Conservation (phyloP, 2,329 filamentous ascomycete genomes). For the Paecilomyces fulvus region DNA sequence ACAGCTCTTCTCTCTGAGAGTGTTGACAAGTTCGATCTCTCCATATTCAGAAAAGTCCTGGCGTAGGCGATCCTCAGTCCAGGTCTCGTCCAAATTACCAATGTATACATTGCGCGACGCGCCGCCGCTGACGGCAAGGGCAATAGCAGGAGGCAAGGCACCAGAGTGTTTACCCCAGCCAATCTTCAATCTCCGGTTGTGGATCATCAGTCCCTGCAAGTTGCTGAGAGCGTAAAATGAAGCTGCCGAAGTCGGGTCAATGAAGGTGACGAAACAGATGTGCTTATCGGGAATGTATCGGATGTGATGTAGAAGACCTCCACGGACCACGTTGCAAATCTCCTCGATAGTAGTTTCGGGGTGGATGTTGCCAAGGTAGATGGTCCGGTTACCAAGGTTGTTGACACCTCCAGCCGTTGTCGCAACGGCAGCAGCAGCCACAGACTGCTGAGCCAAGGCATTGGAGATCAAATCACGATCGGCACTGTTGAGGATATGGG, state of each 20-base stretch:
- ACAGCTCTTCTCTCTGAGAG: constrained; percentile 95
- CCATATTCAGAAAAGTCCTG: constrained; percentile 97
- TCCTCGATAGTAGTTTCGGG: constrained; percentile 98
- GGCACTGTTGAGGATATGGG: constrained; percentile 89
- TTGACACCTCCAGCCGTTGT: constrained; percentile 95
- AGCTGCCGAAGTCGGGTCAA: constrained; percentile 93
- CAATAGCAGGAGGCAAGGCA: constrained; percentile 88
- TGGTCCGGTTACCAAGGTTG: constrained; percentile 94
- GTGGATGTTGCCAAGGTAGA: constrained; percentile 97
- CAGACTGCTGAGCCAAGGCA: constrained; percentile 92
- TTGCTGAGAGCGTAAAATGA: constrained; percentile 98
- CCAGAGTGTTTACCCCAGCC: constrained; percentile 99
- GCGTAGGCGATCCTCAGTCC: constrained; percentile 89
- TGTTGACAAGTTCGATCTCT: constrained; percentile 96
- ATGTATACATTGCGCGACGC: constrained; percentile 98
- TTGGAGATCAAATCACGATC: constrained; percentile 96
- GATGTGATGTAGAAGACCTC: constrained; percentile 92
- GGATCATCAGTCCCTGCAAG: constrained; percentile 96
- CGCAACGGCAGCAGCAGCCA: constrained; percentile 90
- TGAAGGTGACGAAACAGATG: constrained; percentile 99
- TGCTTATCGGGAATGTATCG: constrained; percentile 99
- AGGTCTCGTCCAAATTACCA: constrained; percentile 92
- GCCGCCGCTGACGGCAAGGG: constrained; percentile 88
- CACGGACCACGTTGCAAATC: constrained; percentile 97
- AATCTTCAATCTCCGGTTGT: constrained; percentile 95